Conservation (phyloP, 495 filamentous ascomycete genomes). For the Astrocystis sublimbata region DNA sequence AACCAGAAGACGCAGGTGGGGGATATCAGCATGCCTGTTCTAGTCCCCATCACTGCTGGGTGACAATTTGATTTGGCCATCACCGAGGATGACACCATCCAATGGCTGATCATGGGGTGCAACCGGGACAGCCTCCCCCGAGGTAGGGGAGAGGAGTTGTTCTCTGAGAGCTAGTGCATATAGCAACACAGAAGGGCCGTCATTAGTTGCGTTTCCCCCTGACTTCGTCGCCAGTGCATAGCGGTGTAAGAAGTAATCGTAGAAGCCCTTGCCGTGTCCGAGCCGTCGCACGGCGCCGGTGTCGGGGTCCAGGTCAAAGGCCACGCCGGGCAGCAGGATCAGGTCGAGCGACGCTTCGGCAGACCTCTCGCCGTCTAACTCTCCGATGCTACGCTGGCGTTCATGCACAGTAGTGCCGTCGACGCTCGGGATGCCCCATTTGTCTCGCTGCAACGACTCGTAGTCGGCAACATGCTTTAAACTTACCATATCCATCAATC, state of each 20-base stretch:
- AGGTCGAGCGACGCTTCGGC: conserved; percentile 65
- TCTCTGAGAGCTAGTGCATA: conserved; percentile 85
- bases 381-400: conserved; percentile 70
- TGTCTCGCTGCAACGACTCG: conserved; percentile 69
- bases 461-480: conserved; percentile 73
- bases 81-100: conserved; percentile 48
- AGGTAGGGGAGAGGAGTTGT: conserved; percentile 67
- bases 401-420: conserved; percentile 58
- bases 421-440: conserved; percentile 90
- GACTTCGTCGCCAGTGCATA: conserved; percentile 54
- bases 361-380: conserved; percentile 46
- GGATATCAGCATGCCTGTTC: conserved; percentile 20
- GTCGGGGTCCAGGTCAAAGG: conserved; percentile 67
- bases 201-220: conserved; percentile 50
- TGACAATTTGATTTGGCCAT: conserved; percentile 46
- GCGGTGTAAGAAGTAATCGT: conserved; percentile 84
- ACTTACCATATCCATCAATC: conserved; percentile 91
- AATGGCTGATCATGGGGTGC: conserved; percentile 52
- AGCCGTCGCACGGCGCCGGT: conserved; percentile 63
- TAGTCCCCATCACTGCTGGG: conserved; percentile 24
- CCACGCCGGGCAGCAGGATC: conserved; percentile 91
- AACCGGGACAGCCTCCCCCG: conserved; percentile 61
- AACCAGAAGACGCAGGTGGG: not conserved
- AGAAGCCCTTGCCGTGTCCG: conserved; percentile 96
- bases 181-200: conserved; percentile 60